A percentile compares a stretch with the other conserved stretches of the same genome.
Evolutionary conservation across 2,329 filamentous ascomycete species (phyloP).

Genomic region (Lasiodiplodia sp.): DNA sequence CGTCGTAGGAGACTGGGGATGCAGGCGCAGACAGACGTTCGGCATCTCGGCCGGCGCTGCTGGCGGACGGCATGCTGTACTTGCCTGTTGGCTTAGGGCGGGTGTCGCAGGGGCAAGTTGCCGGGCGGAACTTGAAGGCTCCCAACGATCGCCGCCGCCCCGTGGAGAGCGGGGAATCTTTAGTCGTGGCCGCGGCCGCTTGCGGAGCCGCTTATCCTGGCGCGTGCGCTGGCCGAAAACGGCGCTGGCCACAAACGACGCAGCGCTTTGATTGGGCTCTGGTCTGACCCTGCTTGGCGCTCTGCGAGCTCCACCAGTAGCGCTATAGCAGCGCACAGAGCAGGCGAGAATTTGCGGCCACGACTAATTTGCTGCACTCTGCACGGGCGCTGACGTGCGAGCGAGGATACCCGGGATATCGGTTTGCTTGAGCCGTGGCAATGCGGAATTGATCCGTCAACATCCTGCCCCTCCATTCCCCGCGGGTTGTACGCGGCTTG

Average conservation of each 20-base stretch:
- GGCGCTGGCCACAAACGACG: neutral
- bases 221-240: neutral
- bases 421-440: slow-evolving; percentile 23
- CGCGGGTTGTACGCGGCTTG: slow-evolving; percentile 18
- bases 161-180: slow-evolving; percentile 17
- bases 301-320: too few relatives aligned
- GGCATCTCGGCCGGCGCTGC: slow-evolving; percentile 29
- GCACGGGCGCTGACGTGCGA: neutral
- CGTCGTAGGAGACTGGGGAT: slow-evolving; percentile 34
- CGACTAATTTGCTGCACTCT: neutral
- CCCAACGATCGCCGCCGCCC: slow-evolving; percentile 7
- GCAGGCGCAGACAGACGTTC: slow-evolving; percentile 13
- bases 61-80: slow-evolving; percentile 17
- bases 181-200: slow-evolving; percentile 9
- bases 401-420: slow-evolving; percentile 9
- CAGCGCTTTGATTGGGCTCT: neutral
- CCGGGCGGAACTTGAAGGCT: slow-evolving; percentile 29
- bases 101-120: slow-evolving; percentile 21
- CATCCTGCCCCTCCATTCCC: slow-evolving; percentile 22
- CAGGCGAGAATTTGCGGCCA: slow-evolving; percentile 8
- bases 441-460: slow-evolving; percentile 29
- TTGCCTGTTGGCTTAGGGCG: slow-evolving; percentile 8
- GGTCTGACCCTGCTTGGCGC: too few relatives aligned
- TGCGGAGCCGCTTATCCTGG: neutral
- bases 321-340: neutral